These are phyloP conservation scores for Chionographis japonica DNA, from an alignment of 106 monocot genomes.

Conservation along the genomic window DNA sequence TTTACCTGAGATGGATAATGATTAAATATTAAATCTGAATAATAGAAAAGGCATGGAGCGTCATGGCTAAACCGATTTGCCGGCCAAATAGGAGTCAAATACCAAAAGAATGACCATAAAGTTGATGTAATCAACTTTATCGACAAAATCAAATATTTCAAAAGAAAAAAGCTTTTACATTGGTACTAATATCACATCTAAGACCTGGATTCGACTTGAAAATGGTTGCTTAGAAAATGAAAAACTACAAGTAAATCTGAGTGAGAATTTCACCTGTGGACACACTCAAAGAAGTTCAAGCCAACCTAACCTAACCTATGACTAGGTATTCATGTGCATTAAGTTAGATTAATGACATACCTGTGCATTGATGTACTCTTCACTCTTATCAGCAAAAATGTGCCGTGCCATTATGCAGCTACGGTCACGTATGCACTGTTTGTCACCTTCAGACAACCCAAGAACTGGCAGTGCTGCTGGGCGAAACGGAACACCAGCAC, in stretches of 20 bases:
- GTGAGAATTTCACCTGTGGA: too few species aligned
- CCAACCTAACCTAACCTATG: too few species aligned
- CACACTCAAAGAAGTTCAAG: too few species aligned
- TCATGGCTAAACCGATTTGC: neutral
- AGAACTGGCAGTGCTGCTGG: constrained; percentile 73
- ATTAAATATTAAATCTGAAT: neutral
- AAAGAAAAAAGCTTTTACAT: too few species aligned
- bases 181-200: too few species aligned
- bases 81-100: neutral
- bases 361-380: constrained; percentile 93
- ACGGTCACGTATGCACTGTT: constrained; percentile 95
- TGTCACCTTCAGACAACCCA: constrained; percentile 93
- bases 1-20: constrained; percentile 53
- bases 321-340: too few species aligned
- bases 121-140: too few species aligned
- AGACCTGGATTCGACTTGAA: too few species aligned
- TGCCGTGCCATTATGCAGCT: constrained; percentile 96
- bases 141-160: too few species aligned
- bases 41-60: neutral
- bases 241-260: too few species aligned
- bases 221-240: too few species aligned
- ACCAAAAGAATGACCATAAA: too few species aligned
- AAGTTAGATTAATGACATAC: constrained; percentile 12
- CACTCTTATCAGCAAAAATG: constrained; percentile 90
- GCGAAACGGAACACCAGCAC: constrained; percentile 68